Evolutionary conservation across 768 basidiomycete species (phyloP).

Genomic region (Dioszegia aurantiaca): DNA sequence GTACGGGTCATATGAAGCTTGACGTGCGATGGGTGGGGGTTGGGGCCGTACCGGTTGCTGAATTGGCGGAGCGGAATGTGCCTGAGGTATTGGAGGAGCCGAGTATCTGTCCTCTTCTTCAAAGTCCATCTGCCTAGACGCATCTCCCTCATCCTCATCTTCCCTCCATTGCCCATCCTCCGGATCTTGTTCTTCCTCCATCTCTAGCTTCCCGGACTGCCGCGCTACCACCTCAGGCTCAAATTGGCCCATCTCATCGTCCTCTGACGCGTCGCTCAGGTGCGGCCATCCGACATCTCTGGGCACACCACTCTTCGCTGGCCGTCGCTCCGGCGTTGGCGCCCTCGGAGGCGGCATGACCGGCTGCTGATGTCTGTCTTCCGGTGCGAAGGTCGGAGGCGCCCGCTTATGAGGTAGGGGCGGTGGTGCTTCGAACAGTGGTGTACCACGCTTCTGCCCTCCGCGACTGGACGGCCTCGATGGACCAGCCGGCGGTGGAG

Average conservation of each 20-base stretch:
- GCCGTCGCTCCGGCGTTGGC: neutral
- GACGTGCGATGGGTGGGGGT: slow-evolving; percentile 2
- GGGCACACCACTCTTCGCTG: slow-evolving; percentile 5
- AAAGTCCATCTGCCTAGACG: neutral
- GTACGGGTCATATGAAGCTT: slow-evolving; percentile 14
- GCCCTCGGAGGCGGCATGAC: neutral
- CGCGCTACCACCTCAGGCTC: neutral
- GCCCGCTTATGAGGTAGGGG: slow-evolving; percentile 3
- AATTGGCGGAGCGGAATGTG: neutral
- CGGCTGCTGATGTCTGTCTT: slow-evolving; percentile 1
- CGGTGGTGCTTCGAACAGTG: slow-evolving; percentile 19
- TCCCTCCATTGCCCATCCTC: neutral
- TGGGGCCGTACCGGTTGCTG: neutral
- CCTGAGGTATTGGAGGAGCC: neutral
- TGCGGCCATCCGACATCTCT: slow-evolving; percentile 14
- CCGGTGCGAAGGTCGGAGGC: neutral
- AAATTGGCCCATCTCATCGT: neutral
- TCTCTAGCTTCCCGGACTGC: neutral
- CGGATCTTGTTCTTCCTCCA: slow-evolving; percentile 5
- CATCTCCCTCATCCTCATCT: neutral
- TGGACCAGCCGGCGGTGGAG: slow-evolving; percentile 7
- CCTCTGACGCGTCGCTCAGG: slow-evolving; percentile 1
- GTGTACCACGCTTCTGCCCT: slow-evolving; percentile 3
- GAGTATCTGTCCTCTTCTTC: slow-evolving; percentile 1
- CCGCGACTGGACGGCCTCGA: slow-evolving; percentile 8